A percentile compares a stretch with the other conserved stretches of the same genome.
Conservation (phyloP, 495 filamentous ascomycete genomes). For the Paragyromitra xinjiangensis region DNA sequence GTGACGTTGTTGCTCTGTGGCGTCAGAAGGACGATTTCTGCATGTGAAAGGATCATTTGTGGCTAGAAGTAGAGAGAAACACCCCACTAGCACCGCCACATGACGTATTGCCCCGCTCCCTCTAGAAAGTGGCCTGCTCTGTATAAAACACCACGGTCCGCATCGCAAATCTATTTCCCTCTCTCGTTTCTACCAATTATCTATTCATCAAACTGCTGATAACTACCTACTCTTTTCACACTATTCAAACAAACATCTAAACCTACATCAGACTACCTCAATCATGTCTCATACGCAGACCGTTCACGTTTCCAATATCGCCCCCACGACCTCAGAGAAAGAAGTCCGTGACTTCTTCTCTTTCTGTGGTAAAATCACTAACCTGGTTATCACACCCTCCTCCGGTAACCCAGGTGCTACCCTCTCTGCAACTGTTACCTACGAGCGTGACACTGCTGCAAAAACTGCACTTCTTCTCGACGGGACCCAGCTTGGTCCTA, state of each 20-base stretch:
- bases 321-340: conserved; percentile 78
- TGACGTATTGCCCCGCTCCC: conserved; percentile 41
- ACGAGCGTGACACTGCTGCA: conserved; percentile 93
- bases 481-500: conserved; percentile 86
- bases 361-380: conserved; percentile 96
- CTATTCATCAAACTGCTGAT: background rate
- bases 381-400: conserved; percentile 75
- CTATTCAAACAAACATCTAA: background rate
- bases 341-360: conserved; percentile 97
- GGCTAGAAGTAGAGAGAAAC: conserved; percentile 14
- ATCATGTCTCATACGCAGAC: conserved; percentile 46
- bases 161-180: conserved; percentile 12
- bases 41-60: conserved; percentile 28
- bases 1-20: conserved; percentile 25
- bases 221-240: background rate
- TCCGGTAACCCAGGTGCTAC: conserved; percentile 67
- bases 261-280: background rate
- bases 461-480: conserved; percentile 97
- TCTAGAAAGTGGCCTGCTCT: background rate
- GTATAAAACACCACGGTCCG: conserved; percentile 42
- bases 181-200: background rate
- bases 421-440: conserved; percentile 88
- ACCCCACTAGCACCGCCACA: conserved; percentile 41
- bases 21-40: background rate
- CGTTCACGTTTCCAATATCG: conserved; percentile 78